Evolutionary conservation across 2,329 filamentous ascomycete species (phyloP).

Genomic region (Aspergillus unguis): DNA sequence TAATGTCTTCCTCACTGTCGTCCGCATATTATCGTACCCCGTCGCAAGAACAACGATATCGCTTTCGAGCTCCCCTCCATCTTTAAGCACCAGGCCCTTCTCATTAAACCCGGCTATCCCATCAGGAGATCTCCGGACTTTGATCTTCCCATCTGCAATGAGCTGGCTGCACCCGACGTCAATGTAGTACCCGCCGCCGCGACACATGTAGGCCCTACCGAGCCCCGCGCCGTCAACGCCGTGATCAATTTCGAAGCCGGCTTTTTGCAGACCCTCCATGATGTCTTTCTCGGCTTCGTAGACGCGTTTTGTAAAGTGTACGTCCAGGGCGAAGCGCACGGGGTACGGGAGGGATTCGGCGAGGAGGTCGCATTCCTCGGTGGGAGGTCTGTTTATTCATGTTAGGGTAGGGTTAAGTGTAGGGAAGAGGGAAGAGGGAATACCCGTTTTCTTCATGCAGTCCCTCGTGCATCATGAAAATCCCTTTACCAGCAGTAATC

Average conservation of each 20-base stretch:
- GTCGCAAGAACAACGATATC: slow-evolving; percentile 64
- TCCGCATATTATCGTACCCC: slow-evolving; percentile 66
- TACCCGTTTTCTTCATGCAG: slow-evolving; percentile 46
- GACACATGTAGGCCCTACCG: slow-evolving; percentile 44
- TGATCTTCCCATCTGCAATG: slow-evolving; percentile 58
- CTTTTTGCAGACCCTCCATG: slow-evolving; percentile 46
- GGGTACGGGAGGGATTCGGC: slow-evolving; percentile 47
- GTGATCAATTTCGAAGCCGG: slow-evolving; percentile 46
- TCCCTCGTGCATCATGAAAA: slow-evolving; percentile 45
- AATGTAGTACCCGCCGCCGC: slow-evolving; percentile 58
- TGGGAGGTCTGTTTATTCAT: slow-evolving; percentile 37
- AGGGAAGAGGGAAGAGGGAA: not conserved
- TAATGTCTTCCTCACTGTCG: slow-evolving; percentile 59
- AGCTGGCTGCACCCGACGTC: slow-evolving; percentile 55
- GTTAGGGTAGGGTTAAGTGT: not conserved
- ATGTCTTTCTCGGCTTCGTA: slow-evolving; percentile 42
- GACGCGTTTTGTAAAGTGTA: slow-evolving; percentile 43
- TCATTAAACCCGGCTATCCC: slow-evolving; percentile 53
- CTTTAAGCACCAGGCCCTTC: slow-evolving; percentile 48
- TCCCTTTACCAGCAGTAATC: slow-evolving; percentile 44
- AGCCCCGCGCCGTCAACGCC: slow-evolving; percentile 43
- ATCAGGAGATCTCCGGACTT: slow-evolving; percentile 55
- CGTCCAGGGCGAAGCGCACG: slow-evolving; percentile 46
- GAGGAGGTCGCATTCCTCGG: slow-evolving; percentile 51
- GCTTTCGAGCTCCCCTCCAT: slow-evolving; percentile 56